A percentile compares a stretch with the other conserved stretches of the same genome.
phyloP scores from a whole-genome alignment of 352 stramenopile species.

The Thraustotheca clavata region DNA sequence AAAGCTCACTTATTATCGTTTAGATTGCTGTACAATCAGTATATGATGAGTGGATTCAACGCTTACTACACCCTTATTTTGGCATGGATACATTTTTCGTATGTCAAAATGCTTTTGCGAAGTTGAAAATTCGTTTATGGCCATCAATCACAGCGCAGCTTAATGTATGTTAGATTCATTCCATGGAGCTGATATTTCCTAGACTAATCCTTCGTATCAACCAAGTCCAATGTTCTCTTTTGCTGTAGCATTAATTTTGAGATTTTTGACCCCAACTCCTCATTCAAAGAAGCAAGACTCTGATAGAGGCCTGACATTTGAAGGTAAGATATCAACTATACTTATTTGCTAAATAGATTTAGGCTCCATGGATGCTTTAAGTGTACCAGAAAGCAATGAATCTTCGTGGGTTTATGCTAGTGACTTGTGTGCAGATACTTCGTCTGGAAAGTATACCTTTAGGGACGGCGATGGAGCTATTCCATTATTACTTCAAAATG shows the following conservation, averaged over 20 bases:
- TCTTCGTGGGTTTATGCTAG: too few relatives aligned
- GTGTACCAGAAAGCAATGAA: too few relatives aligned
- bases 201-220: slow-evolving; percentile 24
- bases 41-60: slow-evolving; percentile 79
- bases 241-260: slow-evolving; percentile 35
- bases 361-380: slow-evolving; percentile 46
- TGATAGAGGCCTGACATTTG: neutral
- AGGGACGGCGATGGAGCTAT: slow-evolving; percentile 28
- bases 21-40: slow-evolving; percentile 31
- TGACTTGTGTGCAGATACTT: slow-evolving; percentile 34
- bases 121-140: slow-evolving; percentile 37
- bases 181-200: neutral
- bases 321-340: too few relatives aligned
- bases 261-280: slow-evolving; percentile 40
- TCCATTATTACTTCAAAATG: neutral
- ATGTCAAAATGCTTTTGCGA: slow-evolving; percentile 76
- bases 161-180: neutral
- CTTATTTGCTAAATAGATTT: too few relatives aligned
- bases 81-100: slow-evolving; percentile 91
- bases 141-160: slow-evolving; percentile 26
- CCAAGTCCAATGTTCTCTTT: slow-evolving; percentile 42
- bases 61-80: slow-evolving; percentile 82
- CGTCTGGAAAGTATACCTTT: slow-evolving; percentile 47
- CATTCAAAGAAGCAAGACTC: neutral
- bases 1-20: slow-evolving; percentile 6